phyloP scores from a whole-genome alignment of 805 yeast genomes.

The Kluyveromyces nonfermentans region DNA sequence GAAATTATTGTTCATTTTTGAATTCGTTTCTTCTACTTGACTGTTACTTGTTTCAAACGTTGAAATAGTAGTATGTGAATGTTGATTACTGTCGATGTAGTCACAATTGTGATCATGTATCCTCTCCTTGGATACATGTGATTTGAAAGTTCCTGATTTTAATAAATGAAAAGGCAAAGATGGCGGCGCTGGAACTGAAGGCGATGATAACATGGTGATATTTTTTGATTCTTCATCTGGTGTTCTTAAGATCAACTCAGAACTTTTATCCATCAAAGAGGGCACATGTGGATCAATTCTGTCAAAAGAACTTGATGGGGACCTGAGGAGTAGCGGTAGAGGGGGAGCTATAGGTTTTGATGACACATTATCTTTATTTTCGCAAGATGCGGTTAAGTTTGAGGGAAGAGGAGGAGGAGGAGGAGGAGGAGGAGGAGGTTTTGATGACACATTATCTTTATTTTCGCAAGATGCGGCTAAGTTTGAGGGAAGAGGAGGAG shows the following conservation, averaged over 20 bases:
- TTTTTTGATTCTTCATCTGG: no score
- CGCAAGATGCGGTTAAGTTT: not conserved
- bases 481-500: slow-evolving; percentile 29
- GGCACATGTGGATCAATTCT: no score
- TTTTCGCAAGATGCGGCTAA: not conserved
- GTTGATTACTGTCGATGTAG: not conserved
- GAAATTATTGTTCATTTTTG: slow-evolving; percentile 7
- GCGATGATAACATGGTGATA: not conserved
- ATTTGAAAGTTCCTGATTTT: not conserved
- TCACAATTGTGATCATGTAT: not conserved
- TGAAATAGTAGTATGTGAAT: not conserved
- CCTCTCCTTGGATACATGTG: not conserved
- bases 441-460: slow-evolving; percentile 15
- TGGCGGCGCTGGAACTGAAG: not conserved
- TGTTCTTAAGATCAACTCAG: no score
- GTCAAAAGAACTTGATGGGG: no score
- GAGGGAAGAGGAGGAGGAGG: slow-evolving; percentile 25
- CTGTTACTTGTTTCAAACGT: not conserved
- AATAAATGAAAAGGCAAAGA: not conserved
- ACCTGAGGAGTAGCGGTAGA: no score
- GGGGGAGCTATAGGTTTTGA: not conserved
- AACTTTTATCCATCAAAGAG: no score
- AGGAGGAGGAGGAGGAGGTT: slow-evolving; percentile 31
- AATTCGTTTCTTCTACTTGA: not conserved
- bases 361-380: not conserved